phyloP scores from a whole-genome alignment of 768 basidiomycete species.

The Collybiopsis confluens region DNA sequence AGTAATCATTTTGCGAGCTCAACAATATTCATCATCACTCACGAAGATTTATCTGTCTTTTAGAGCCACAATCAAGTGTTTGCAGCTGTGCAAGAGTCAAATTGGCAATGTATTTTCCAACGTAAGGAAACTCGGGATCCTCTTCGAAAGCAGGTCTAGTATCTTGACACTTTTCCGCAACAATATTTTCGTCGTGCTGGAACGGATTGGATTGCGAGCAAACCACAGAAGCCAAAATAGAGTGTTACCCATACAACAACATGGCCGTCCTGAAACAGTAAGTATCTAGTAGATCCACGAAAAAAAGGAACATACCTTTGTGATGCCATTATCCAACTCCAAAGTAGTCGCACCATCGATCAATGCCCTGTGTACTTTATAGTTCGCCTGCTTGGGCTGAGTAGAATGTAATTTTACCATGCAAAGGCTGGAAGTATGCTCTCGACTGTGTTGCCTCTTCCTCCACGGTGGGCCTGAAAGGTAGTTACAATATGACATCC shows the following conservation, averaged over 20 bases:
- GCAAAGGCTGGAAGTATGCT: slow-evolving; percentile 74
- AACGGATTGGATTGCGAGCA: background rate
- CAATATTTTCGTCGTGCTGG: slow-evolving; percentile 67
- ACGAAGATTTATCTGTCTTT: slow-evolving; percentile 57
- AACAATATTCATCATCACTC: slow-evolving; percentile 19
- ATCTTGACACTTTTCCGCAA: slow-evolving; percentile 61
- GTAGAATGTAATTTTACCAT: slow-evolving; percentile 40
- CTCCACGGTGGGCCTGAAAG: slow-evolving; percentile 66
- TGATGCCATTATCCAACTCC: slow-evolving; percentile 77
- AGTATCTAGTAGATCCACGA: background rate
- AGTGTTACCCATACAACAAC: slow-evolving; percentile 55
- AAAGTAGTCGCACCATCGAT: slow-evolving; percentile 74
- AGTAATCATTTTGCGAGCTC: background rate
- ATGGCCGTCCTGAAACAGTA: slow-evolving; percentile 54
- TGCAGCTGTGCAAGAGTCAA: slow-evolving; percentile 76
- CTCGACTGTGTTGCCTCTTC: slow-evolving; percentile 71
- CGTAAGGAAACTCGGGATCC: slow-evolving; percentile 68
- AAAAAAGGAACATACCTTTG: slow-evolving; percentile 40
- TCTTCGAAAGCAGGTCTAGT: slow-evolving; percentile 50
- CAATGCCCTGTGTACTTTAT: slow-evolving; percentile 48
- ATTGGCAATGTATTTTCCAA: slow-evolving; percentile 74
- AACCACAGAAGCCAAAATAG: background rate
- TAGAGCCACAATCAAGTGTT: slow-evolving; percentile 77
- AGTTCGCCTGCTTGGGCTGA: slow-evolving; percentile 4
- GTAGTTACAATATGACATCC: no score